These are phyloP conservation scores for Sphaerosporella brunnea DNA, from an alignment of 495 filamentous ascomycete genomes.

Conservation along the genomic window DNA sequence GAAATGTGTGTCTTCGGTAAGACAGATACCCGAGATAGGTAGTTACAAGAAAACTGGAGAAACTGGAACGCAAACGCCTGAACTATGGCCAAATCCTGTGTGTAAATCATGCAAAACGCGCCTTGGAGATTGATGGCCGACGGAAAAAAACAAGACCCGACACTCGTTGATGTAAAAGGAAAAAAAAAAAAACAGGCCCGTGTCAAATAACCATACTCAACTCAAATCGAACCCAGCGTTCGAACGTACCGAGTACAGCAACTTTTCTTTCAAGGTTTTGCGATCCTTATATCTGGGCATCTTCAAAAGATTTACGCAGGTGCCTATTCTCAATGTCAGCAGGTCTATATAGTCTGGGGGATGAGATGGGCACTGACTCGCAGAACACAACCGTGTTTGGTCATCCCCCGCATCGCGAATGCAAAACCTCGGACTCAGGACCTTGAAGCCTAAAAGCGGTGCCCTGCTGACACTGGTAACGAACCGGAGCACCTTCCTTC, in stretches of 20 bases:
- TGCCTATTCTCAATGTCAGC: constrained; percentile 28
- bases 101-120: too few relatives aligned
- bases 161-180: not conserved
- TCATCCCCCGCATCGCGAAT: constrained; percentile 77
- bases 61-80: too few relatives aligned
- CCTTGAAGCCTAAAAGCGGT: constrained; percentile 77
- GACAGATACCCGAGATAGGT: too few relatives aligned
- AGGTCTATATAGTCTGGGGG: too few relatives aligned
- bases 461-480: constrained; percentile 86
- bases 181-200: not conserved
- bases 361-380: constrained; percentile 37
- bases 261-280: constrained; percentile 48
- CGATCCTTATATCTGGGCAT: constrained; percentile 61
- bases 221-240: constrained; percentile 93
- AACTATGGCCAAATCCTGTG: too few relatives aligned
- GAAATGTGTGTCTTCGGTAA: too few relatives aligned
- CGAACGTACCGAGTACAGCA: constrained; percentile 79
- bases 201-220: constrained; percentile 24
- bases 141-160: not conserved
- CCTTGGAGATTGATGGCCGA: too few relatives aligned
- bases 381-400: constrained; percentile 65
- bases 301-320: constrained; percentile 91
- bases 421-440: constrained; percentile 70
- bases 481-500: constrained; percentile 79
- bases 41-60: too few relatives aligned